Evolutionary conservation across 345 rosid genomes (phyloP).

Genomic region (Zanthoxylum bungeanum): DNA sequence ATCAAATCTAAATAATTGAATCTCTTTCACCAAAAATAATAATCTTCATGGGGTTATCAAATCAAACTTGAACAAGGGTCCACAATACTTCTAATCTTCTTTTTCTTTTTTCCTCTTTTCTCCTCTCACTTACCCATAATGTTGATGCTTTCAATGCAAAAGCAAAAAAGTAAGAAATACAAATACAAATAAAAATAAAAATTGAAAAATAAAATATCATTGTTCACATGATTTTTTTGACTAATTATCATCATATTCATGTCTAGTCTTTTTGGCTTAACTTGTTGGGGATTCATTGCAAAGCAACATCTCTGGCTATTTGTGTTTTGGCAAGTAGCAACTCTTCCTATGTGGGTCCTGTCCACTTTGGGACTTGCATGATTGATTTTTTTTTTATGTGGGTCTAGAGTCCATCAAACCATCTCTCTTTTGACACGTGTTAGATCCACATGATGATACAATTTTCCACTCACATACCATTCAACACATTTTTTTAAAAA

Average conservation of each 20-base stretch:
- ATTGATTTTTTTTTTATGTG: not conserved
- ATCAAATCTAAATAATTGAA: conserved; percentile 13
- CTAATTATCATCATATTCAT: not conserved
- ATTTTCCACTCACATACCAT: not conserved
- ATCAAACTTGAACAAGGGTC: too few species aligned
- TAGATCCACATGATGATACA: not conserved
- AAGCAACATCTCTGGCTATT: conserved; percentile 6
- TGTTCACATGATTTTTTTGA: conserved; percentile 18
- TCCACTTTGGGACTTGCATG: conserved; percentile 17
- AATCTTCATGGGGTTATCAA: too few species aligned
- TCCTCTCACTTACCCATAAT: not conserved
- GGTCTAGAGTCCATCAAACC: not conserved
- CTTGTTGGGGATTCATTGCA: too few species aligned
- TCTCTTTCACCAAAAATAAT: too few species aligned
- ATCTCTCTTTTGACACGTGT: not conserved
- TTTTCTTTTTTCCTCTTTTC: not conserved
- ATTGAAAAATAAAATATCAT: too few species aligned
- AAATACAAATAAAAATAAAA: too few species aligned
- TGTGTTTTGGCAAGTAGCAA: not conserved
- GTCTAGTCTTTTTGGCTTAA: conserved; percentile 13
- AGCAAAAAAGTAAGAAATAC: conserved; percentile 1
- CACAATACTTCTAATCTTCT: conserved; percentile 22
- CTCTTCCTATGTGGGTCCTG: not conserved
- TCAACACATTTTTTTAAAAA: too few species aligned
- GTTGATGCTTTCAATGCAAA: conserved; percentile 12